Conservation (phyloP, 2,329 filamentous ascomycete genomes). For the Colletotrichum siamense region DNA sequence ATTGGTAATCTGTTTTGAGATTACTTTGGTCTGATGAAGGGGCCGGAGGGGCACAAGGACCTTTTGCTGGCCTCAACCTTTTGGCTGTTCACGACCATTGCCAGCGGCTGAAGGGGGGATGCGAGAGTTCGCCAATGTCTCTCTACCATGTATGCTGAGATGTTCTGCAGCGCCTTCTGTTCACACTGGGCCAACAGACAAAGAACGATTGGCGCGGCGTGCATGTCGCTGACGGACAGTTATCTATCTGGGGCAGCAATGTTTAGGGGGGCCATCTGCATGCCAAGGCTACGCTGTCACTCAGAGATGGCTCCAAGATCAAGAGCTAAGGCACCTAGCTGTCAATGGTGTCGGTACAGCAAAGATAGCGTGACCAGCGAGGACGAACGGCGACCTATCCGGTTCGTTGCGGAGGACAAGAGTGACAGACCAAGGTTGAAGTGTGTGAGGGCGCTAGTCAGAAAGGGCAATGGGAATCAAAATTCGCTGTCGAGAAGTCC, state of each 20-base stretch:
- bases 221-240: background rate
- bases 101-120: background rate
- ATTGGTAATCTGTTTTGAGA: background rate
- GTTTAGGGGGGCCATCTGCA: slow-evolving; percentile 7
- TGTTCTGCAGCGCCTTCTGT: background rate
- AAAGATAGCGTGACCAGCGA: background rate
- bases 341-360: background rate
- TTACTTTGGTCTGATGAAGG: background rate
- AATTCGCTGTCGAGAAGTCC: background rate
- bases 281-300: slow-evolving; percentile 13
- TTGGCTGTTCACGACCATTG: background rate
- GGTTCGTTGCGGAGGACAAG: background rate
- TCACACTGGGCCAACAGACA: background rate
- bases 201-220: background rate
- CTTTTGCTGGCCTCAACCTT: background rate
- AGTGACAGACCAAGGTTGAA: background rate
- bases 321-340: background rate
- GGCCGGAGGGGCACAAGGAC: background rate
- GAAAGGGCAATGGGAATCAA: background rate
- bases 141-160: slow-evolving; percentile 3
- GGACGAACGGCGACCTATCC: background rate
- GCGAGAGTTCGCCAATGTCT: slow-evolving; percentile 16
- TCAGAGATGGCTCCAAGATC: background rate
- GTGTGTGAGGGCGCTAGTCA: background rate
- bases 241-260: slow-evolving; percentile 13